Conservation (phyloP, 2,329 filamentous ascomycete species). For the Gaeumannomyces tritici region DNA sequence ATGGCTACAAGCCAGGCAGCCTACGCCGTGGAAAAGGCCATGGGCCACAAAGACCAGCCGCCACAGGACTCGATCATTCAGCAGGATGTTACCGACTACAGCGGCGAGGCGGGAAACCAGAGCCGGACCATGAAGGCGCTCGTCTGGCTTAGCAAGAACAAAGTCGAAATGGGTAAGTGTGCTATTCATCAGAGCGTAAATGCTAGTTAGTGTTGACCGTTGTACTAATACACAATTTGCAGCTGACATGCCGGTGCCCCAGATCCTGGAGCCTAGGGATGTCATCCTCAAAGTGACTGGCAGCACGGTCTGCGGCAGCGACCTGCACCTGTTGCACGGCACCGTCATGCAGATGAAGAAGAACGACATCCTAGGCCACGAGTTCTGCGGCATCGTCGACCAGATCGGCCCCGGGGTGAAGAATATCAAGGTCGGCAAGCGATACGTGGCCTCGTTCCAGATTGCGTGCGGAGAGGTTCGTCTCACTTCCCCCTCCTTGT, state of each 20-base stretch:
- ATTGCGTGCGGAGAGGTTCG: slow-evolving; percentile 54
- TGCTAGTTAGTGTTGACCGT: neutral
- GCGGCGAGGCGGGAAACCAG: slow-evolving; percentile 28
- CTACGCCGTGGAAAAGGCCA: slow-evolving; percentile 3
- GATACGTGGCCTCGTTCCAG: slow-evolving; percentile 81
- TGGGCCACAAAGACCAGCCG: slow-evolving; percentile 3
- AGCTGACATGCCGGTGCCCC: slow-evolving; percentile 61
- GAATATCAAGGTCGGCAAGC: slow-evolving; percentile 46
- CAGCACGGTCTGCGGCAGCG: slow-evolving; percentile 49
- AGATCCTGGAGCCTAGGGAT: slow-evolving; percentile 62
- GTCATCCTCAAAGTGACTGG: slow-evolving; percentile 72
- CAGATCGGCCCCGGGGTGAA: slow-evolving; percentile 44
- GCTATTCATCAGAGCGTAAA: neutral
- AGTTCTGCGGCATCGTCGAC: slow-evolving; percentile 48
- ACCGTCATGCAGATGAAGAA: slow-evolving; percentile 47
- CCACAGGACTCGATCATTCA: slow-evolving; percentile 26
- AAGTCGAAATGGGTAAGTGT: slow-evolving; percentile 52
- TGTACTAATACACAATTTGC: neutral
- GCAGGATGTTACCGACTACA: slow-evolving; percentile 61
- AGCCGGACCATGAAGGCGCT: slow-evolving; percentile 68
- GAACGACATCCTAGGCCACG: slow-evolving; percentile 58
- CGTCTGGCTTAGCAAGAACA: slow-evolving; percentile 75
- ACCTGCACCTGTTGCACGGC: slow-evolving; percentile 48
- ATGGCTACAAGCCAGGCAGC: slow-evolving; percentile 5
- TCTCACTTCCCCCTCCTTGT: neutral